Base-by-base conservation (phyloP, 108 stramenopile genomes). In the Chaetoceros muelleri region DNA sequence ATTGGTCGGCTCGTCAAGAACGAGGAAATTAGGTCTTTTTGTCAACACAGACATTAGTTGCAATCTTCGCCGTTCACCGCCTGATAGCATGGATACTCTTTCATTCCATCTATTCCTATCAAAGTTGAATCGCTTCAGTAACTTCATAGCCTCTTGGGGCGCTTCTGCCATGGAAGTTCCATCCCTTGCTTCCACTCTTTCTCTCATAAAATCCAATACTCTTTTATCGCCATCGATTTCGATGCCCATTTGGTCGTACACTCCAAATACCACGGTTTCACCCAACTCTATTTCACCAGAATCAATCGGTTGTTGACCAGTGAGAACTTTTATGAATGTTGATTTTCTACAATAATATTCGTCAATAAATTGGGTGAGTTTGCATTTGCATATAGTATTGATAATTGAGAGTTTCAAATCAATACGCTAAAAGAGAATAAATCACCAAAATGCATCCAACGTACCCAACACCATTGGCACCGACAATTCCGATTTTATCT, bases 401-500 rank as follows among this genome's bases (percentile, higher is more conserved):
- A 24, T 53, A 18, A 48, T 19, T n/a, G 20, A 48, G 28, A 49
- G 22, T 1, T 54, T 21, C 34, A 44, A 19, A 49, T 31, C 2
- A 28, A 20, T 3, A 40, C 19, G 8, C 20, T 44, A 28, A 21
- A 27, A 24, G 18, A 23, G 10, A 24, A 24, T 29, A 27, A 28
- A 24, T 16, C 48, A 29, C n/a, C 29, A 17, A 55, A 55, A 27
- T 1, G 44, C 47, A 20, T 13, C 46, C 55, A 53, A 46, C 51
- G 44, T 74, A 81, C n/a, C 81, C 88, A 16, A 76, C 81, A 23
- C 87, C 91, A 61, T 93, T 89, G 1, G 70, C 65, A 44, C 91
- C 91, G n/a, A 80, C 84, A 30, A 89, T 78, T 24, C 80, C 87
- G 31, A 93, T 85, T 16, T 84, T 60, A 60, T 93, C 91, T 20